Evolutionary conservation across 2,329 filamentous ascomycete species (phyloP).

Genomic region (Bimuria novae-zelandiae): DNA sequence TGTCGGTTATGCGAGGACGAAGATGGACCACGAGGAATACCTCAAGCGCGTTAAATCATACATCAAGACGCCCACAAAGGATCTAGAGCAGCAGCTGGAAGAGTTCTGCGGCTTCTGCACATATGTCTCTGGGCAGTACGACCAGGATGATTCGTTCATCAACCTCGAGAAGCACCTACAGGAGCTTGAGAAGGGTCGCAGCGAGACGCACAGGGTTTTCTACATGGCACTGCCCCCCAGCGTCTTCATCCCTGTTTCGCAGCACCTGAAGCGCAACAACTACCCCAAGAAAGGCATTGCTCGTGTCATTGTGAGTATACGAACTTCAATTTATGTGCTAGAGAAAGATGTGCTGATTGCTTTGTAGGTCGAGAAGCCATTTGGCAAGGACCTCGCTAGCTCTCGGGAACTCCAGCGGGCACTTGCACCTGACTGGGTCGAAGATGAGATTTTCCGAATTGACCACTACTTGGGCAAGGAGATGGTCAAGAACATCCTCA

Average conservation of each 20-base stretch:
- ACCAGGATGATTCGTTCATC: conserved; percentile 93
- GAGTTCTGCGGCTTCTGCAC: conserved; percentile 87
- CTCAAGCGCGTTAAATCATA: conserved; percentile 93
- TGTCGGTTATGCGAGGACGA: conserved; percentile 97
- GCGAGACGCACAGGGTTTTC: conserved; percentile 90
- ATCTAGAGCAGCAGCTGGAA: conserved; percentile 91
- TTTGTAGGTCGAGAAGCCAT: conserved; percentile 91
- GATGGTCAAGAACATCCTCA: conserved; percentile 99
- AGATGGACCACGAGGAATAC: conserved; percentile 98
- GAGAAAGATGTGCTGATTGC: conserved; percentile 20
- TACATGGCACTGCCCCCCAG: conserved; percentile 99
- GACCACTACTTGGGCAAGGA: conserved; percentile 99
- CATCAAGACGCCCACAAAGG: conserved; percentile 98
- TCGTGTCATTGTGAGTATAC: conserved; percentile 78
- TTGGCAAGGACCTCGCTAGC: conserved; percentile 94
- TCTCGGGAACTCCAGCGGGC: conserved; percentile 94
- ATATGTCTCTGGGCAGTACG: conserved; percentile 97
- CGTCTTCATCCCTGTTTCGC: conserved; percentile 96
- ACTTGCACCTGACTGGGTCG: conserved; percentile 95
- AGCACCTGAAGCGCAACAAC: conserved; percentile 96
- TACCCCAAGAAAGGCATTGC: conserved; percentile 90
- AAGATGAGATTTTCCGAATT: conserved; percentile 98
- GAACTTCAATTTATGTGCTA: background rate
- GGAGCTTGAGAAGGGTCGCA: conserved; percentile 78
- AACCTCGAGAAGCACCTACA: conserved; percentile 83